Base-by-base conservation (phyloP, 495 filamentous ascomycete genomes). In the Penicillium argentinense region DNA sequence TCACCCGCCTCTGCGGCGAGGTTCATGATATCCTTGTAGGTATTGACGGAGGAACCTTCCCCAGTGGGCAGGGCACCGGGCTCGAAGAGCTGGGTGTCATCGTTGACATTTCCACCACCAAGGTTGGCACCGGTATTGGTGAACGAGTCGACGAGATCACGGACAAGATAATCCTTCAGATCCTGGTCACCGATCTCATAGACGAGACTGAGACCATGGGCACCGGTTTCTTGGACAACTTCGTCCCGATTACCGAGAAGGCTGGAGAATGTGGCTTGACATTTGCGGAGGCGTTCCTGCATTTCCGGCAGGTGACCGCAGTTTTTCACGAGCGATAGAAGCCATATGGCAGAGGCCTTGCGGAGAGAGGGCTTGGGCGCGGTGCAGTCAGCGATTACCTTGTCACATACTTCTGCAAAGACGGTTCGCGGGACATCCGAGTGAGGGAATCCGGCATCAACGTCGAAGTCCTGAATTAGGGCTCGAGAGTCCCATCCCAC, bases 21-120 rank as follows among this genome's bases (percentile, higher is more conserved):
- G 51, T 77, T 91, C 75, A 98, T 87, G 40, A 98, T 96, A 56
- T 97, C 87, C 59, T 89, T 95, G 69, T 98, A 98, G 0, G 92
- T 96, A 11, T 86, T 95, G 55, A 97, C 76, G 0, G 87, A 91
- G 49, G 85, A 85, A 11, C 89, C 89, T 41, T 96, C 90, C 5
- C 90, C 89, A 2, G 91, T 97, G 1, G 91, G 91, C 5, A 98
- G 72, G 4, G 89, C 86, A 9, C 93, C 93, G n/a, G 88, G 84
- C 49, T 96, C 93, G 62, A 97, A 97, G 4, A 98, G 72, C 63
- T 97, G 85, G 0, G 93, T 97, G 34, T 97, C 87, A 19, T 84
- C 82, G 17, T 86, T 86, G 5, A 98, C 87, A 55, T 84, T 91
- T 23, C 84, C 84, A 17, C 74, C 73, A 30, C 78, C 68, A 32